Conservation (phyloP, 306 rosid genomes). For the Castanospermum australe region DNA sequence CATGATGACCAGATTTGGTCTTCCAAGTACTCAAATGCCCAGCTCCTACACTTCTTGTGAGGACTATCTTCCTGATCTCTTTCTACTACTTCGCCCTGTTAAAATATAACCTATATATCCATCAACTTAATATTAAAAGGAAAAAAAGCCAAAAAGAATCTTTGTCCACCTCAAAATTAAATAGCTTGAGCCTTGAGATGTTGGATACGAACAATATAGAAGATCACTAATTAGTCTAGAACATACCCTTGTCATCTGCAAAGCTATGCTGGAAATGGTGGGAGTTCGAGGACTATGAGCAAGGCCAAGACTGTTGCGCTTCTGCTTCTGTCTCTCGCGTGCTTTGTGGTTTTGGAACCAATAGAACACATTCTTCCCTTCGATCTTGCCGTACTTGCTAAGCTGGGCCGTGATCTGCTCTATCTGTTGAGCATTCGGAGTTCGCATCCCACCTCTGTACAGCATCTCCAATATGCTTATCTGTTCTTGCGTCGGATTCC, state of each 20-base stretch:
- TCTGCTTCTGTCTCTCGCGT: slow-evolving; percentile 92
- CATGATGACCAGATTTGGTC: slow-evolving; percentile 38
- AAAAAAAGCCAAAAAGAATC: neutral
- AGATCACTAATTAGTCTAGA: neutral
- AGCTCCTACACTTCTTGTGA: slow-evolving; percentile 74
- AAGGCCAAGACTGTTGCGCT: slow-evolving; percentile 61
- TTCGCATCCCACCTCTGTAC: slow-evolving; percentile 86
- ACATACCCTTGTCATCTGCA: slow-evolving; percentile 36
- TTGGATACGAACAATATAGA: neutral
- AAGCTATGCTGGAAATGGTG: slow-evolving; percentile 28
- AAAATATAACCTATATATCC: neutral
- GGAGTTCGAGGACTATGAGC: slow-evolving; percentile 62
- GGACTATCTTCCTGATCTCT: slow-evolving; percentile 64
- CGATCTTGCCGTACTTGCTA: slow-evolving; percentile 85
- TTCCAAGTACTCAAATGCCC: slow-evolving; percentile 72
- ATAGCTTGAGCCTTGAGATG: neutral
- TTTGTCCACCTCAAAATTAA: neutral
- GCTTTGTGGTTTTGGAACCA: slow-evolving; percentile 99
- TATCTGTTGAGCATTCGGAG: slow-evolving; percentile 92
- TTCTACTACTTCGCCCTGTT: slow-evolving; percentile 44
- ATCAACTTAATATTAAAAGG: neutral
- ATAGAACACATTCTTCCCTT: slow-evolving; percentile 97
- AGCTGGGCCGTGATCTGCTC: slow-evolving; percentile 83
- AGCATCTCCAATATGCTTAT: slow-evolving; percentile 90
- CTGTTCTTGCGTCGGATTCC: slow-evolving; percentile 99